A percentile compares a stretch with the other conserved stretches of the same genome.
Evolutionary conservation across 805 yeast genomes (phyloP).

Genomic region (Candida ascalaphidarum): DNA sequence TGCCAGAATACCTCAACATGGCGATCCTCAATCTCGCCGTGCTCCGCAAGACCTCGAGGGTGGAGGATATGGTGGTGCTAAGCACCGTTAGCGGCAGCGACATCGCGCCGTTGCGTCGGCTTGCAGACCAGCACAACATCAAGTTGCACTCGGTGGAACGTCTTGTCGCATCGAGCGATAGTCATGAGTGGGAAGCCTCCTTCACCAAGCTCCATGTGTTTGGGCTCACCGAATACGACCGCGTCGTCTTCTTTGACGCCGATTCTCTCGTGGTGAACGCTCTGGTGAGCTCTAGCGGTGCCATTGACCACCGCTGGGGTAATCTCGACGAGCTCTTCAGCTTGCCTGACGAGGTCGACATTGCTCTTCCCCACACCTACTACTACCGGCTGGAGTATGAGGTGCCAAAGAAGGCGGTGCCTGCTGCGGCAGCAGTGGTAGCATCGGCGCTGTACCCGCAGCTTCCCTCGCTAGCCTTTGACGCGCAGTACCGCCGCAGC

Average conservation of each 20-base stretch:
- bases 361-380: conserved; percentile 27
- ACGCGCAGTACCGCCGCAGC: conserved; percentile 16
- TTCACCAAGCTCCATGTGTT: conserved; percentile 51
- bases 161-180: conserved; percentile 6
- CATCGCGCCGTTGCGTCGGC: conserved; percentile 4
- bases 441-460: too few species aligned
- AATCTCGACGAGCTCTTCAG: conserved; percentile 25
- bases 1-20: conserved; percentile 40
- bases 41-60: too few species aligned
- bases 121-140: conserved; percentile 13
- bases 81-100: too few species aligned
- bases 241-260: conserved; percentile 51
- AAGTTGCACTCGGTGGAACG: conserved; percentile 15
- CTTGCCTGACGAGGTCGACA: conserved; percentile 14
- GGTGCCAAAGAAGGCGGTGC: neutral
- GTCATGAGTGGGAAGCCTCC: conserved; percentile 38
- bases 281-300: conserved; percentile 3
- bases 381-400: conserved; percentile 20
- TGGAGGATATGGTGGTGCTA: too few species aligned
- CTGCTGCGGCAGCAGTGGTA: neutral
- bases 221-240: conserved; percentile 38
- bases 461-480: conserved; percentile 12
- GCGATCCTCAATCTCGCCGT: conserved; percentile 37
- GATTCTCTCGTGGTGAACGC: conserved; percentile 36
- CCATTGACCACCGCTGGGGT: neutral